Evolutionary conservation across 164 flowering plant species (phyloP).

Genomic region (Berberis vulgaris): DNA sequence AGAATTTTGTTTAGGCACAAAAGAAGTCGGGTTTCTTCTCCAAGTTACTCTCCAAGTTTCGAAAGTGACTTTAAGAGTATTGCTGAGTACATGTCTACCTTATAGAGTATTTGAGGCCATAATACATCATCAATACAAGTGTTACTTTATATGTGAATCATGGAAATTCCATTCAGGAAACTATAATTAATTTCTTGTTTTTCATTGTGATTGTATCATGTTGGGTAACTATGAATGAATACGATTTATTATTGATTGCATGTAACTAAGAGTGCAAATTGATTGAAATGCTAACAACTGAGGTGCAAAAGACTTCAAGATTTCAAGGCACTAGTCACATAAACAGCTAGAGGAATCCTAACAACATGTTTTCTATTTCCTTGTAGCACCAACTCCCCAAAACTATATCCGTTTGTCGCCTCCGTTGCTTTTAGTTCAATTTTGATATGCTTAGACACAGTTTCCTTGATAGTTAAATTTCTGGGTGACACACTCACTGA

Average conservation of each 20-base stretch:
- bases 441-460: conserved; percentile 22
- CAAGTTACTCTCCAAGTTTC: conserved; percentile 15
- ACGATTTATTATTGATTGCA: too few species aligned
- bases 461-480: conserved; percentile 21
- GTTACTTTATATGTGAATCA: too few species aligned
- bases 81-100: neutral
- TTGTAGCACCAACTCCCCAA: conserved; percentile 39
- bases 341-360: conserved; percentile 42
- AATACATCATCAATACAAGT: neutral
- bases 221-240: too few species aligned
- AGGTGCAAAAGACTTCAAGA: conserved; percentile 4
- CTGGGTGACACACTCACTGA: conserved; percentile 25
- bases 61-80: conserved; percentile 11
- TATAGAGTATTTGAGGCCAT: neutral
- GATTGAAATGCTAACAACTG: neutral
- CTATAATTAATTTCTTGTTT: too few species aligned
- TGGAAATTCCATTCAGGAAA: too few species aligned
- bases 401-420: conserved; percentile 34
- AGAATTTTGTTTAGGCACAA: conserved; percentile 18
- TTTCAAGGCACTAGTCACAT: conserved; percentile 23
- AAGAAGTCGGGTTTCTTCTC: conserved; percentile 19
- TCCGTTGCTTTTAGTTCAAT: conserved; percentile 27
- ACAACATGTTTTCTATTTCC: conserved; percentile 34
- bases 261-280: neutral
- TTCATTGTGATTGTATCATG: too few species aligned